phyloP scores from a whole-genome alignment of 2,329 filamentous ascomycete genomes.

The Scedosporium apiospermum region DNA sequence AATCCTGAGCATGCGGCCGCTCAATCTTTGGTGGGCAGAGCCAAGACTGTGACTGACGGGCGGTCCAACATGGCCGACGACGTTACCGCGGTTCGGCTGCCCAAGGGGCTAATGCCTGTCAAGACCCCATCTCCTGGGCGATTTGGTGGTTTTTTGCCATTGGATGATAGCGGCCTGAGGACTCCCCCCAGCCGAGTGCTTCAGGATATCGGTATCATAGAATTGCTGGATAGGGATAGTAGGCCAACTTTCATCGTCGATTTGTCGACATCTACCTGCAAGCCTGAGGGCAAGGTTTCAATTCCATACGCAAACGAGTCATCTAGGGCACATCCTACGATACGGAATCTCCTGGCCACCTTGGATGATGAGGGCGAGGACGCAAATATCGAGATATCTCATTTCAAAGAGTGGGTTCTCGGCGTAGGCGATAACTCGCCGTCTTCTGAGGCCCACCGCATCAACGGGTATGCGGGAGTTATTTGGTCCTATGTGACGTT shows the following conservation, averaged over 20 bases:
- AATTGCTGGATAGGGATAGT: conserved; percentile 67
- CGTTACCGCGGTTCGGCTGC: background rate
- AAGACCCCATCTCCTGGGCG: background rate
- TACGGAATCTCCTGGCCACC: background rate
- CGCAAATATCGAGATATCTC: background rate
- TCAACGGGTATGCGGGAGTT: background rate
- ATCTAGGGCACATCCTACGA: conserved; percentile 31
- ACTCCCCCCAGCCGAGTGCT: conserved; percentile 27
- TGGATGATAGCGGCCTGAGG: background rate
- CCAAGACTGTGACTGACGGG: background rate
- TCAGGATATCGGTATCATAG: conserved; percentile 56
- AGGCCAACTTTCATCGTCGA: conserved; percentile 71
- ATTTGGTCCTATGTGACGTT: background rate
- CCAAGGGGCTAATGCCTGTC: background rate
- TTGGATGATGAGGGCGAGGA: background rate
- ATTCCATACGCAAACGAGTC: conserved; percentile 62
- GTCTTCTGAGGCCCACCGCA: background rate
- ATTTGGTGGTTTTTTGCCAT: background rate
- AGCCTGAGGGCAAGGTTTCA: conserved; percentile 41
- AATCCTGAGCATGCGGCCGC: background rate
- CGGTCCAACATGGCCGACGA: background rate
- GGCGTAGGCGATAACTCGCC: background rate
- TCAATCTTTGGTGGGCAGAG: background rate
- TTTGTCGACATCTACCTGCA: conserved; percentile 47
- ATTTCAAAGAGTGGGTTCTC: background rate